Evolutionary conservation across 768 basidiomycete genomes (phyloP), one percentile per base, ranked within the genome.

Genomic region (Holtermanniella nyarrowii): DNA sequence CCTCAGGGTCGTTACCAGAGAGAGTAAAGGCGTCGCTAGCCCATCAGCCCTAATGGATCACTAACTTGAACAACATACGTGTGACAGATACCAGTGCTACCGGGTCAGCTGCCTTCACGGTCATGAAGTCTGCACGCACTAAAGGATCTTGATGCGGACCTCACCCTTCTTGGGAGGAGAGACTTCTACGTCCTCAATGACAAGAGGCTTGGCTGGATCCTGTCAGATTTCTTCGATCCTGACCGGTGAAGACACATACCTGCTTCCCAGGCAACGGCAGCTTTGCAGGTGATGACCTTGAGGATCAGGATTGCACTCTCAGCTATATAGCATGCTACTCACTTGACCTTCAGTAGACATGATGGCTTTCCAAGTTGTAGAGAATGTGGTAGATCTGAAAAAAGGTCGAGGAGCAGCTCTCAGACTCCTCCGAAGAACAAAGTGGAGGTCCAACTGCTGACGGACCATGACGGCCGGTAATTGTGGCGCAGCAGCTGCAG

Each of bases 1-100:
- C 91, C 80, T 97, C 95, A 41, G 90, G 82, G 71, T 99, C 93
- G 72, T 85, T 85, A 51, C 91, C 90, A 69, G 88, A 90, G 68
- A 90, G 83, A 55, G 89, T 91, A 76, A 91, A 97, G 68, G 91
- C 90, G 66, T 97, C 91, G 49, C 73, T 74, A 47, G 37, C 3
- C 27, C 22, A 5, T 3, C 39, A 27, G 1, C 22, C 4, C 42
- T 18, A 23, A 31, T 25, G 44, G n/a, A 51, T 20, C 20, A 50
- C n/a, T 4, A 40, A 55, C n/a, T 26, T 1, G 18, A 22, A 44
- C 24, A 18, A 42, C 74, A 46, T 31, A 74, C 65, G 93, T 96
- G 73, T 97, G 91, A 74, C 95, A 99, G 69, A 99, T 85, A 55
- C 91, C 95, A 44, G 89, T 95, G 76, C 72, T 73, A 49, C 31